Evolutionary conservation across 805 yeast genomes (phyloP).

Genomic region (Cyberlindnera subsufficiens): DNA sequence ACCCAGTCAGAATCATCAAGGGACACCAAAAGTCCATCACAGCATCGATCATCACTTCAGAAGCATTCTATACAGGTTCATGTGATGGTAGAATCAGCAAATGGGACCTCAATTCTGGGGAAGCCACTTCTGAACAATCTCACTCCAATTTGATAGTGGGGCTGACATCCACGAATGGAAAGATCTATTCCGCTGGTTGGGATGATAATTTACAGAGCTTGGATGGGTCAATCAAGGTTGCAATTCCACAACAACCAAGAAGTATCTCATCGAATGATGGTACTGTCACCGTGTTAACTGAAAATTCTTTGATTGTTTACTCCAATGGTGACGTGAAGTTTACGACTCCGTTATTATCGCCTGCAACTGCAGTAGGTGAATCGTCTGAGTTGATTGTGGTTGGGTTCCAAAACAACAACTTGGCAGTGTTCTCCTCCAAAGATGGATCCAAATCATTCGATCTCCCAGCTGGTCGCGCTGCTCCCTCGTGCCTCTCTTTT

Average conservation of each 20-base stretch:
- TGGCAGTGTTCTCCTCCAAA: constrained; percentile 34
- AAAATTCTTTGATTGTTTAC: constrained; percentile 31
- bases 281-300: constrained; percentile 31
- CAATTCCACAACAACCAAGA: constrained; percentile 45
- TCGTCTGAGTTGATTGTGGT: constrained; percentile 40
- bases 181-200: constrained; percentile 70
- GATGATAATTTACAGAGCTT: constrained; percentile 63
- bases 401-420: constrained; percentile 35
- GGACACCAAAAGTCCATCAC: constrained; percentile 89
- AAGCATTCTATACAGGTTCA: constrained; percentile 54
- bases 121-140: constrained; percentile 31
- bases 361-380: constrained; percentile 42
- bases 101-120: constrained; percentile 44
- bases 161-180: constrained; percentile 26
- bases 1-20: constrained; percentile 32
- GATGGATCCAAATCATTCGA: constrained; percentile 21
- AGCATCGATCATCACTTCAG: constrained; percentile 33
- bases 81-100: constrained; percentile 69
- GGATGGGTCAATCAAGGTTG: constrained; percentile 24
- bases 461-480: constrained; percentile 47
- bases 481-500: constrained; percentile 56
- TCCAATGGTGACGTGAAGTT: constrained; percentile 27
- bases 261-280: constrained; percentile 34
- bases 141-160: constrained; percentile 70
- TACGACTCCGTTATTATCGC: constrained; percentile 27